Evolutionary conservation across 2,329 filamentous ascomycete species (phyloP).

Genomic region (Zasmidium angulare): DNA sequence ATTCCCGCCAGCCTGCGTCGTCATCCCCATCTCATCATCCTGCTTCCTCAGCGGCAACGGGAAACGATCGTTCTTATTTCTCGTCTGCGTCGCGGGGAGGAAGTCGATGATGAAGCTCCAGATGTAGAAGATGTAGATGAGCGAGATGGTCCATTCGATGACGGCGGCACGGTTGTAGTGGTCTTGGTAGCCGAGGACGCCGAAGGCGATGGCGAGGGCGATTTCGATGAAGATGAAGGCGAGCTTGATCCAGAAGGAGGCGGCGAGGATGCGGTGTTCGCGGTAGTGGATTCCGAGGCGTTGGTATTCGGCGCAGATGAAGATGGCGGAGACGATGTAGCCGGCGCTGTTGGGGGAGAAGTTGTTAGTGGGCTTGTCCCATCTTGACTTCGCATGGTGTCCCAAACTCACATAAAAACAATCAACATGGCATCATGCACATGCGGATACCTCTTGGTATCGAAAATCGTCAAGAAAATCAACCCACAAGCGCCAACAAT

Average conservation of each 20-base stretch:
- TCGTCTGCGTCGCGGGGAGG: constrained; percentile 70
- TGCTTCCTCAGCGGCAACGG: constrained; percentile 34
- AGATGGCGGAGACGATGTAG: constrained; percentile 81
- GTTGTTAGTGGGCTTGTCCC: constrained; percentile 8
- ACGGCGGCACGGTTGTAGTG: constrained; percentile 69
- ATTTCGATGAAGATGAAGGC: constrained; percentile 80
- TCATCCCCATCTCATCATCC: constrained; percentile 30
- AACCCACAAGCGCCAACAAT: constrained; percentile 75
- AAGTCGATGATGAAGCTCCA: constrained; percentile 81
- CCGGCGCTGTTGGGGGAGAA: constrained; percentile 52
- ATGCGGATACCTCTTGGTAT: constrained; percentile 66
- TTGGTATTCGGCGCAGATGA: constrained; percentile 88
- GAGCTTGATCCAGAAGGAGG: constrained; percentile 86
- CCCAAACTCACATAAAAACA: constrained; percentile 66
- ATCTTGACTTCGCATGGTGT: neutral
- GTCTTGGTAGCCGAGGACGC: constrained; percentile 37
- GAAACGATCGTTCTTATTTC: constrained; percentile 40
- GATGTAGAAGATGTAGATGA: constrained; percentile 86
- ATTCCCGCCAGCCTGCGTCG: constrained; percentile 26
- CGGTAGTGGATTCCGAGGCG: constrained; percentile 78
- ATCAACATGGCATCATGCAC: constrained; percentile 75
- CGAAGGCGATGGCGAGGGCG: constrained; percentile 71
- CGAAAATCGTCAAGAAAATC: constrained; percentile 81
- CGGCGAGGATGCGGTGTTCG: constrained; percentile 68
- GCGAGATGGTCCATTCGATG: constrained; percentile 75